Evolutionary conservation across 2,329 filamentous ascomycete species (phyloP), one percentile per base, ranked within the genome.

Genomic region (Mycosphaerella sp.): DNA sequence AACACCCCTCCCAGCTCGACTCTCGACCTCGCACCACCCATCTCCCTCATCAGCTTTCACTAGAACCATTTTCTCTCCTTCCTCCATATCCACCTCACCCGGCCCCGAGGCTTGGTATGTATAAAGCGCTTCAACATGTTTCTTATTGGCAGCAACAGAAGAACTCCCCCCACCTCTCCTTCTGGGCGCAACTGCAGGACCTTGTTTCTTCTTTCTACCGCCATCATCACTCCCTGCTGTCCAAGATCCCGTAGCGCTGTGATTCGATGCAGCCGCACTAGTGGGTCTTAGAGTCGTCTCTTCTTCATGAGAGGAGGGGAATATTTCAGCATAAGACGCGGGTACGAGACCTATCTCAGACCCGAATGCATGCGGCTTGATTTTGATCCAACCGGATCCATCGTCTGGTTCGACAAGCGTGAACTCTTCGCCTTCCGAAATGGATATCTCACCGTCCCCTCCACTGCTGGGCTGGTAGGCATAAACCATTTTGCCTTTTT

Each of bases 11-110:
- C 88, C 89, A n/a, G 58, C 62, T 32, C 53, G 47, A 70, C 88
- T 89, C 73, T 97, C 93, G 14, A 98, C 93, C 73, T 97, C 93
- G 25, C 85, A 88, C 93, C 93, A 98, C 0, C 93, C 93, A 72
- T 97, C 93, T 1, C 93, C 93, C 0, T 84, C 79, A 66, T 97
- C 91, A 50, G 87, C 84, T 63, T 84, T 89, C 55, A 96, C 82
- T 28, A 98, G 75, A 35, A 98, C 89, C 64, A 98, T 94, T 45
- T 84, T 80, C 70, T 98, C 93, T 0, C 93, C 93, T 70, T 95
- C 91, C 0, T 69, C 68, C 88, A 98, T 98, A 64, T 79, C 89
- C 69, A 91, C 89, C 71, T 98, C 93, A 6, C 82, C 80, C 5
- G 94, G 88, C 59, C 83, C 89, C 62, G 89, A 84, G 14, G 91